Percentiles rank a stretch among this genome's conserved stretches.
Conservation (phyloP, 352 stramenopile species). For the Phytophthora sansomeana region DNA sequence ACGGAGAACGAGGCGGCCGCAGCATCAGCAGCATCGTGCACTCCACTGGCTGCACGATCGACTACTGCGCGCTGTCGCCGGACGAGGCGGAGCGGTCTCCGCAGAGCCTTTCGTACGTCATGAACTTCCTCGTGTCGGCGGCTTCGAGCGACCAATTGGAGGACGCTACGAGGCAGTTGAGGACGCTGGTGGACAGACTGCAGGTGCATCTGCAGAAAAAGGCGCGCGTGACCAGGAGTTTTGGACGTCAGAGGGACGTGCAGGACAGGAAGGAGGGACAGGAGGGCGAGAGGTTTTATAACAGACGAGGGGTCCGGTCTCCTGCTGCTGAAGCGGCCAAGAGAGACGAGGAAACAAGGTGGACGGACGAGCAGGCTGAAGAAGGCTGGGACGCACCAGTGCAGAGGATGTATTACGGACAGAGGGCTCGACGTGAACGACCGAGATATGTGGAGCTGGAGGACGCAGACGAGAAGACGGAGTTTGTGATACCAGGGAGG, state of each 20-base stretch:
- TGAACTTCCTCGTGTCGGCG: conserved; percentile 70
- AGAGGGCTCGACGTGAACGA: no score
- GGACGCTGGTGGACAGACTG: conserved; percentile 53
- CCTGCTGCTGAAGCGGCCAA: no score
- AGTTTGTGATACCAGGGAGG: conserved; percentile 32
- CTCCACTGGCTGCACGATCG: conserved; percentile 58
- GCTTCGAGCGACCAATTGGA: conserved; percentile 56
- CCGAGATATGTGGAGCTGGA: conserved; percentile 33
- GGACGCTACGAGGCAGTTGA: conserved; percentile 50
- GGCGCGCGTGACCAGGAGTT: conserved; percentile 19
- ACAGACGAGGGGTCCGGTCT: no score
- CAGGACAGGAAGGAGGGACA: conserved; percentile 4
- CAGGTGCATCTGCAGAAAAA: conserved; percentile 66
- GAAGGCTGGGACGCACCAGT: no score
- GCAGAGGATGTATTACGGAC: no score
- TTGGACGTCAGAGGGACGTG: conserved; percentile 2
- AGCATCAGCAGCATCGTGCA: conserved; percentile 62
- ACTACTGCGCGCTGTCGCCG: conserved; percentile 71
- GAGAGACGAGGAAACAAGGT: conserved; percentile 9
- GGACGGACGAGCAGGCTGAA: conserved; percentile 10
- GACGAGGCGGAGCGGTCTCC: conserved; percentile 47
- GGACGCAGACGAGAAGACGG: conserved; percentile 39
- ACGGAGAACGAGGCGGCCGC: conserved; percentile 56
- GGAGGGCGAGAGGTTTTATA: no score
- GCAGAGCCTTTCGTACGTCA: conserved; percentile 41